Base-by-base conservation (phyloP, 352 stramenopile species). In the Globisporangium echinulatum region DNA sequence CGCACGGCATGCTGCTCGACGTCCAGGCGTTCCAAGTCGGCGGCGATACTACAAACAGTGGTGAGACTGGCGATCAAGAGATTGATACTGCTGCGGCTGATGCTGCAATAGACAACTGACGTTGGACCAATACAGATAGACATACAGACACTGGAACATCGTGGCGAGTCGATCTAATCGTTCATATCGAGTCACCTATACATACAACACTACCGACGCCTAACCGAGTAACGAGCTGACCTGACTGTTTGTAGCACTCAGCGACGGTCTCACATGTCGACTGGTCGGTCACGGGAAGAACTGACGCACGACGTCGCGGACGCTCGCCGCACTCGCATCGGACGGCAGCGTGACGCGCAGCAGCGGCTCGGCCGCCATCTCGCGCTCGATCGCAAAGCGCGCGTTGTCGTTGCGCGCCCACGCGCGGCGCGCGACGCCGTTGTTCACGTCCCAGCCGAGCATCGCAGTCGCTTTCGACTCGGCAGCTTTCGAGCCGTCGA, bases 391-490 rank as follows among this genome's bases (percentile, higher is more conserved):
- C 48, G 83, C 85, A 58, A 94, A 85, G 44, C 77, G 71, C 4
- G 87, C 87, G 57, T 94, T 93, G 60, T 87, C 81, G 63, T 96
- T 96, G 57, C 86, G 78, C 2, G 78, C 81, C 87, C 87, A 96
- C 8, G 82, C 82, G 43, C 87, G 76, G 36, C 86, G 75, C 7
- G 79, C 73, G 33, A 96, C 83, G 46, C 87, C 87, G 66, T 96
- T 96, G 81, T 94, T 94, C 44, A 96, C 87, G 65, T 96, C 87
- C 86, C 87, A 96, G 51, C 81, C 76, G 47, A 96, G 71, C 82
- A 96, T 94, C 52, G 69, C 70, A 38, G 64, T 68, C 47, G 83
- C 82, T 64, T 89, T 88, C 49, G 75, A 46, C 4, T 69, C 77
- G 4, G 87, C 85, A 17, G 79, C 75, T 40, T 81, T 63, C 14